Percentiles rank a stretch among this genome's conserved stretches.
Evolutionary conservation across 495 filamentous ascomycete species (phyloP).

Genomic region (Podospora appendiculata): DNA sequence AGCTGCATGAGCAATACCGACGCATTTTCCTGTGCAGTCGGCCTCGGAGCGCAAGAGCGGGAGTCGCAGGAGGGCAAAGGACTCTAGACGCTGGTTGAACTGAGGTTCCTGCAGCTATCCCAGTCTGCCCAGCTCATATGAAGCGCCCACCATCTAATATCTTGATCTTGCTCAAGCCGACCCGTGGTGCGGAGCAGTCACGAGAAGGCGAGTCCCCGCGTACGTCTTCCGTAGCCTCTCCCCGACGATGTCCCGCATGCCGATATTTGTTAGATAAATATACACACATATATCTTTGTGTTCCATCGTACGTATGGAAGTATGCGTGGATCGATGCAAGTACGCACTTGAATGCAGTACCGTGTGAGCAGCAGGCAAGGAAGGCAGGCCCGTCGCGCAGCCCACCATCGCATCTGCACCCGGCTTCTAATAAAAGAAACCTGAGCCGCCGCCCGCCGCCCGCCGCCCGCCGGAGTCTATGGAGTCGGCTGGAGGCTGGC

Average conservation of each 20-base stretch:
- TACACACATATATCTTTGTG: background rate
- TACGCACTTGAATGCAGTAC: too few species aligned
- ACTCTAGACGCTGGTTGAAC: constrained; percentile 5
- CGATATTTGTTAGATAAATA: background rate
- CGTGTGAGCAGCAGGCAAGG: too few species aligned
- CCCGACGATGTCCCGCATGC: background rate
- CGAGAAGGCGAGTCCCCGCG: too few species aligned
- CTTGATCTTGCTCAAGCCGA: background rate
- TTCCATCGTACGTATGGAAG: too few species aligned
- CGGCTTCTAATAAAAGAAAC: constrained; percentile 22
- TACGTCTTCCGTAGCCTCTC: background rate
- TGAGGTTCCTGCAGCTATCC: constrained; percentile 18
- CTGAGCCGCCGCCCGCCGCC: constrained; percentile 6
- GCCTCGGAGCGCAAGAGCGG: background rate
- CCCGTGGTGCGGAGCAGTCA: too few species aligned
- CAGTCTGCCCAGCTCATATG: constrained; percentile 16
- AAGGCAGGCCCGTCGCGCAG: background rate
- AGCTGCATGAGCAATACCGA: constrained; percentile 21
- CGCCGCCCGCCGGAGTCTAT: background rate
- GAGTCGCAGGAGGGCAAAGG: constrained; percentile 4
- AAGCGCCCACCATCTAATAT: constrained; percentile 19
- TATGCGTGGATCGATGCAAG: too few species aligned
- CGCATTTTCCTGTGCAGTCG: constrained; percentile 9
- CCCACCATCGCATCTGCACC: constrained; percentile 6
- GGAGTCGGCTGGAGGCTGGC: too few species aligned